Evolutionary conservation across 768 basidiomycete species (phyloP), one percentile per base, ranked within the genome.

Genomic region (Nidula microcarpa): DNA sequence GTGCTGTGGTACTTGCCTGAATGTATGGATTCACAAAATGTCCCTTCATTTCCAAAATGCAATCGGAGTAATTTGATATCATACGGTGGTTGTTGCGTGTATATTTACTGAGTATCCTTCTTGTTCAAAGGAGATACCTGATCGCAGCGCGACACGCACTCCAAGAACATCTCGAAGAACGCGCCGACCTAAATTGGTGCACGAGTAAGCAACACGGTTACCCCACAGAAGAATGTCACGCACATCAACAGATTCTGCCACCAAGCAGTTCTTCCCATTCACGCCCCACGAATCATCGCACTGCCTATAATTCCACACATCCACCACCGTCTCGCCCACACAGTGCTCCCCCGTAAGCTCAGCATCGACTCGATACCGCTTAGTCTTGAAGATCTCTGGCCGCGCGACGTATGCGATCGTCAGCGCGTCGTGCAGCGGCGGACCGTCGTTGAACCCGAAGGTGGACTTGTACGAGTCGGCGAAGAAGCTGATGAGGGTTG

Each of bases 341-440:
- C 87, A 81, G 55, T 86, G 82, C 14, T 71, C 68, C 3, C 88
- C 89, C 5, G 72, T 75, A 14, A 88, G 74, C 59, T 95, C 93
- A n/a, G 91, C 78, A 56, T 95, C 93, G 0, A 94, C 91, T 44
- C 87, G 77, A 63, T 85, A 82, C n/a, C 92, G 74, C 47, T 65
- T 78, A 34, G 71, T 69, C 18, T 65, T 65, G 66, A 94, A 93
- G 1, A 93, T 59, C 4, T 82, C 75, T 0, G 91, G 90, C n/a
- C 69, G 66, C 1, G 84, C 79, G 35, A 93, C 74, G 55, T 89
- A 94, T 8, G 84, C 87, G 45, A 94, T 73, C 0, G 93, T 91
- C 35, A 95, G 74, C 0, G 91, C 84, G 60, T 95, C 94, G 57
- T 96, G 94, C 2, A 94, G 73, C 2, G 94, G 94, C 5, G 94